Base-by-base conservation (phyloP, 1,284 basidiomycete genomes). In the Hemileia vastatrix region DNA sequence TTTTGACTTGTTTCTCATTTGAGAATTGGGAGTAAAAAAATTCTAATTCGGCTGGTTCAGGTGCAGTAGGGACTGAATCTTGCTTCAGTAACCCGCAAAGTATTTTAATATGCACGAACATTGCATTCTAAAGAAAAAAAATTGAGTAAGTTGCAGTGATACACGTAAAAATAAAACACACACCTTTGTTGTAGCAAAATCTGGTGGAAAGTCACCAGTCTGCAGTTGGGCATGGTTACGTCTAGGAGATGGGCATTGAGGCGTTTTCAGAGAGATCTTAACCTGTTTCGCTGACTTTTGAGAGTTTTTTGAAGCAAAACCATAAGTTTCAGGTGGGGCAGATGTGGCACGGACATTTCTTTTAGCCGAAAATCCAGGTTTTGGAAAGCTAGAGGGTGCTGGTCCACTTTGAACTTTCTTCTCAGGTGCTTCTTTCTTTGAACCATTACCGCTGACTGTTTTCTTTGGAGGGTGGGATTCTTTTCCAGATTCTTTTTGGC, bases 71-170 rank as follows among this genome's bases (percentile, higher is more conserved):
- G 18, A 60, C 58, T 1, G 51, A 60, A 13, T 60, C 40, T 18
- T 52, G 48, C 43, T 54, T 60, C 49, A 60, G n/a, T n/a, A 60
- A 36, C 15, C 50, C 36, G 49, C 57, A 60, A 21, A 60, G 40
- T 8, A 60, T 50, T 44, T 44, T 49, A 43, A 60, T 60, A 31
- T 60, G 58, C 1, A 60, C 51, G 31, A 52, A 40, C 9, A 60
- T 53, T 18, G 58, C 58, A 47, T 33, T 32, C 58, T 60, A n/a
- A n/a, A n/a, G n/a, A n/a, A n/a, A n/a, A n/a, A n/a, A n/a, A 13
- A 6, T 40, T 4, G 3, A 48, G 11, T 23, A 5, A 3, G 13
- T 31, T 9, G 9, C 15, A 6, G 2, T 13, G 24, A n/a, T 4
- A 32, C 1, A 45, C 27, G 15, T 18, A 48, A 19, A 13, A 24